These are phyloP conservation scores for Falciphora oryzae DNA, from an alignment of 2,329 filamentous ascomycete genomes.

Conservation along the genomic window DNA sequence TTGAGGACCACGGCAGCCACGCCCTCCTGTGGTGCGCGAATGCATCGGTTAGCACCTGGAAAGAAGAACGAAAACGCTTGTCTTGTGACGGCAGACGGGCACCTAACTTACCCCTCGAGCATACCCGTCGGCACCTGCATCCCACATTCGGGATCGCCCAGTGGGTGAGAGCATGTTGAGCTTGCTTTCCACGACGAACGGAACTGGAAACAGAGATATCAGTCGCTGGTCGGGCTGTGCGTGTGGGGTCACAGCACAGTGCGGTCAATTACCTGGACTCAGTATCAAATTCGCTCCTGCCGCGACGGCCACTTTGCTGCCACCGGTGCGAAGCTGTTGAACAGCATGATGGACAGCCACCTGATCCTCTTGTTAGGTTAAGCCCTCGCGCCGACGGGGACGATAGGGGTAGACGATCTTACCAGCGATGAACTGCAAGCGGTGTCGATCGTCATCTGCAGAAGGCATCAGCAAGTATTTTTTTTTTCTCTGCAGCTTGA, in stretches of 20 bases:
- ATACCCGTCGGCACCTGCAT: slow-evolving; percentile 43
- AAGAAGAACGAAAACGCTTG: too few relatives aligned
- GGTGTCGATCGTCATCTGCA: slow-evolving; percentile 7
- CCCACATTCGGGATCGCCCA: slow-evolving; percentile 35
- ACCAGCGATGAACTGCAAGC: slow-evolving; percentile 4
- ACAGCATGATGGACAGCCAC: slow-evolving; percentile 5
- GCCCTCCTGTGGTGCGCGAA: slow-evolving; percentile 30
- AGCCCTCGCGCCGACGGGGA: too few relatives aligned
- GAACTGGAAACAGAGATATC: not conserved
- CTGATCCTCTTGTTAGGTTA: too few relatives aligned
- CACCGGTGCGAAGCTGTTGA: not conserved
- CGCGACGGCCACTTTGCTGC: not conserved
- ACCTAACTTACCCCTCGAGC: slow-evolving; percentile 30
- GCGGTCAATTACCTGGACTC: not conserved
- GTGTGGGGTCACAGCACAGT: not conserved
- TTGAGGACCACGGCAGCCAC: slow-evolving; percentile 41
- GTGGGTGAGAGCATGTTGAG: slow-evolving; percentile 32
- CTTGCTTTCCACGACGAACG: slow-evolving; percentile 26
- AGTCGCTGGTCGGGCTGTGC: not conserved
- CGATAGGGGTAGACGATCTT: too few relatives aligned
- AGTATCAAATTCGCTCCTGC: not conserved
- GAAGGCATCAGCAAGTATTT: slow-evolving; percentile 4
- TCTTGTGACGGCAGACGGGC: too few relatives aligned
- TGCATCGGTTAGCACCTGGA: too few relatives aligned
- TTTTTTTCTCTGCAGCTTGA: too few relatives aligned